These are phyloP conservation scores for Cylindrotheca fusiformis DNA, from an alignment of 108 stramenopile genomes.

Conservation along the genomic window DNA sequence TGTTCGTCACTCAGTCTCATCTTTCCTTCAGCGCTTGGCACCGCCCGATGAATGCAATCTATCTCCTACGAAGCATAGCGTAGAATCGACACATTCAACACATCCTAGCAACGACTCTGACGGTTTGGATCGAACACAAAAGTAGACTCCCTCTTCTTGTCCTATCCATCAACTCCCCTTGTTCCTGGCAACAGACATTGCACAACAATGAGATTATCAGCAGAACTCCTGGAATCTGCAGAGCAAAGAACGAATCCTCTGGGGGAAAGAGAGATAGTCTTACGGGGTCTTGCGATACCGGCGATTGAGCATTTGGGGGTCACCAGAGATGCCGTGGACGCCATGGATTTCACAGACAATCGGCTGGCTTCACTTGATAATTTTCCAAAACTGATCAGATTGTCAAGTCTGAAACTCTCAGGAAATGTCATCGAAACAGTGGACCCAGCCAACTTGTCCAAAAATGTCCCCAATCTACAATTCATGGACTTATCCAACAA, in stretches of 20 bases:
- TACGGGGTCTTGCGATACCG: slow-evolving; percentile 77
- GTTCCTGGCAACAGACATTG: not conserved
- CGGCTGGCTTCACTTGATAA: slow-evolving; percentile 66
- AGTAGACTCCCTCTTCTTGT: not conserved
- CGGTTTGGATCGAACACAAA: too few relatives aligned
- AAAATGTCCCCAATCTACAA: slow-evolving; percentile 53
- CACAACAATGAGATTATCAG: slow-evolving; percentile 74
- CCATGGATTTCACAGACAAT: slow-evolving; percentile 82
- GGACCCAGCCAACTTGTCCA: slow-evolving; percentile 54
- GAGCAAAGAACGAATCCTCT: slow-evolving; percentile 84
- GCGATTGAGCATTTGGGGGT: slow-evolving; percentile 77
- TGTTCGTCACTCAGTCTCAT: too few relatives aligned
- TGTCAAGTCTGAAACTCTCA: slow-evolving; percentile 47
- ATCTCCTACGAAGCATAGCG: too few relatives aligned
- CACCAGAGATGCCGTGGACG: slow-evolving; percentile 73
- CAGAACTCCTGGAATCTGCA: slow-evolving; percentile 66
- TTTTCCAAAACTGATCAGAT: slow-evolving; percentile 60
- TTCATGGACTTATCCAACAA: slow-evolving; percentile 62
- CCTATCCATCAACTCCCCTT: not conserved
- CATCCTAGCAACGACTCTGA: too few relatives aligned
- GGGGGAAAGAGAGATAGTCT: slow-evolving; percentile 78
- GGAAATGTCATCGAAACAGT: slow-evolving; percentile 65
- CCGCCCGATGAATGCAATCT: too few relatives aligned
- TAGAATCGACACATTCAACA: too few relatives aligned
- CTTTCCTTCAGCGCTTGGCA: too few relatives aligned